Evolutionary conservation across 192 early-diverging fungal genomes (phyloP).

Genomic region (Rhizoclosmatium globosum): DNA sequence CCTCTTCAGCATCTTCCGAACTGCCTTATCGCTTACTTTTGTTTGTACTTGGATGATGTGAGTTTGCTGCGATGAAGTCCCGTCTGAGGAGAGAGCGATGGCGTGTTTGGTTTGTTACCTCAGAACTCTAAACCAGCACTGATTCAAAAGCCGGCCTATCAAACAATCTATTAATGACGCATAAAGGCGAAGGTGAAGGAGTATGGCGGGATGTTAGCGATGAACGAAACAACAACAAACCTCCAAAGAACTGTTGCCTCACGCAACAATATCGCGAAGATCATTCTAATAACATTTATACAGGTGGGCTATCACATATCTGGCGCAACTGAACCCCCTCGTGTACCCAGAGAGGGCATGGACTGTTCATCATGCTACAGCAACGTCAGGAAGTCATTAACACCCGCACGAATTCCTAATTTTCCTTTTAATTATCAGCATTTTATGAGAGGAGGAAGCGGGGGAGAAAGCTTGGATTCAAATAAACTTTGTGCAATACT

Average conservation of each 20-base stretch:
- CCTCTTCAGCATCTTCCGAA: constrained; percentile 9
- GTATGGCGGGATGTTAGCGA: no score
- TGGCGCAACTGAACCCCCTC: constrained; percentile 87
- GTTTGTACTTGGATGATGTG: constrained; percentile 29
- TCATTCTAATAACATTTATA: background rate
- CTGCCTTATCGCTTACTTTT: constrained; percentile 21
- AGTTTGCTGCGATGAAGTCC: background rate
- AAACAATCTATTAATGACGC: no score
- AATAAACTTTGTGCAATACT: no score
- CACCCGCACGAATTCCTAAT: background rate
- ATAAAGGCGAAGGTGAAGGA: no score
- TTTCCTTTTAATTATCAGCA: no score
- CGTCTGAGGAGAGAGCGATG: background rate
- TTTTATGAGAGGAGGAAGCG: no score
- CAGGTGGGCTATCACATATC: constrained; percentile 91
- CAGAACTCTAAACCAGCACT: no score
- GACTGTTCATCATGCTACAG: constrained; percentile 18
- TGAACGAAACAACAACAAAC: background rate
- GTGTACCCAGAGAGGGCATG: constrained; percentile 72
- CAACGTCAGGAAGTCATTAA: background rate
- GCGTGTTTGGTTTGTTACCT: background rate
- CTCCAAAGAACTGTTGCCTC: background rate
- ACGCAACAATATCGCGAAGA: background rate
- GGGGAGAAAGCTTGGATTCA: no score
- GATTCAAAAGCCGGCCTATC: no score